Base-by-base conservation (phyloP, 2,329 filamentous ascomycete genomes). In the Trichoderma arundinaceum region DNA sequence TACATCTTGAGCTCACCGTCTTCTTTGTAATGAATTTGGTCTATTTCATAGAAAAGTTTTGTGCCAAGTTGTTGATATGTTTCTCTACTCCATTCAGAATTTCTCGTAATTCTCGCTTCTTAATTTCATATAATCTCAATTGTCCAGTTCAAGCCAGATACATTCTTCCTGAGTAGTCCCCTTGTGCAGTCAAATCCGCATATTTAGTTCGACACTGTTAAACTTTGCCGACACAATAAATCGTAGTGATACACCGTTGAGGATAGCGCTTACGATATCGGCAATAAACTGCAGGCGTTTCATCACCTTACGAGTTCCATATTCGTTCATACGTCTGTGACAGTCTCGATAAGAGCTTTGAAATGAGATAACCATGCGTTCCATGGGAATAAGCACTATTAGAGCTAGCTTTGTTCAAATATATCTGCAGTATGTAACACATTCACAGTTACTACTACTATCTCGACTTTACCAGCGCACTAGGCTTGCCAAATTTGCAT, bases 1-100 rank as follows among this genome's bases (percentile, higher is more conserved):
- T 17, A 54, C 1, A 54, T 13, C 10, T 54, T 54, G 51, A 54
- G 51, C 17, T 39, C 38, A n/a, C 51, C 22, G 52, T 54, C 33
- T 3, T 39, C 13, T 13, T 35, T 17, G 7, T 39, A 19, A 54
- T 19, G 19, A 54, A 19, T 17, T 39, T 54, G n/a, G 33, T 33
- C 33, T n/a, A 39, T 22, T 41, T 9, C 12, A 39, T 12, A 39
- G 41, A 54, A 17, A 39, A 54, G 17, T 17, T 8, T 54, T 17
- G 7, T 19, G 33, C 33, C n/a, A 19, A 8, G 19, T 17, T 22
- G 52, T 39, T 4, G 35, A 39, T 4, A n/a, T 41, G 33, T 3
- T 39, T 39, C 19, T 17, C 52, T 35, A 54, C 7, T 54, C 22
- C 35, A 54, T 38, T 7, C 52, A 33, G 12, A 54, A 54, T 8